These are phyloP conservation scores for Nakazawaea peltata DNA, from an alignment of 805 yeast genomes.

Conservation along the genomic window DNA sequence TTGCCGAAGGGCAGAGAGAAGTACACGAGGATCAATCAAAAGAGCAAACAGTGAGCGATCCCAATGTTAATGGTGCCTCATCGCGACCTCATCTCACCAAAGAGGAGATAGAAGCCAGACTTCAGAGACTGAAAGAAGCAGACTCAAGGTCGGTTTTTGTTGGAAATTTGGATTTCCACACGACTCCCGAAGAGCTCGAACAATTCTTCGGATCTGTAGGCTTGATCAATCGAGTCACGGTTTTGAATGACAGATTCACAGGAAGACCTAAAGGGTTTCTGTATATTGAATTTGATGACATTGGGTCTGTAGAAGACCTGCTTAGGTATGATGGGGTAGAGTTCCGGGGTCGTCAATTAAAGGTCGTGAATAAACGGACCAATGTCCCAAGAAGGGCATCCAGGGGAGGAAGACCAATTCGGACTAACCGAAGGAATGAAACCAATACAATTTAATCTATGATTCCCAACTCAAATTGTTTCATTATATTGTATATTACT, in stretches of 20 bases:
- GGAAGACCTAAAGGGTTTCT: constrained; percentile 88
- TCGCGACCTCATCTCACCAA: too few relatives aligned
- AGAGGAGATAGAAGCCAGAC: not conserved
- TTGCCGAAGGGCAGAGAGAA: not conserved
- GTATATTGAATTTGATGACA: constrained; percentile 73
- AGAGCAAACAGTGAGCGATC: too few relatives aligned
- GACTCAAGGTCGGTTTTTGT: constrained; percentile 75
- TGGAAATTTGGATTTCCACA: constrained; percentile 75
- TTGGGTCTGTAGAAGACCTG: constrained; percentile 57
- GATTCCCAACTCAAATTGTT: not conserved
- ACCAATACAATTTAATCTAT: too few relatives aligned
- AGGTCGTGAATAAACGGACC: constrained; percentile 72
- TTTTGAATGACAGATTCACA: constrained; percentile 60
- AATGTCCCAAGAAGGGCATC: too few relatives aligned
- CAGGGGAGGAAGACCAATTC: too few relatives aligned
- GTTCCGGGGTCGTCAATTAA: constrained; percentile 63
- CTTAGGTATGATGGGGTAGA: constrained; percentile 54
- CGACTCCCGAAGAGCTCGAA: constrained; percentile 76
- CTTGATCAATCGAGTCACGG: constrained; percentile 71
- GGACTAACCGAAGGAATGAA: too few relatives aligned
- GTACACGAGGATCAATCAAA: not conserved
- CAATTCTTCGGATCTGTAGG: constrained; percentile 66
- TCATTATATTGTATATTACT: not conserved
- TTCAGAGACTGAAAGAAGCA: constrained; percentile 40
- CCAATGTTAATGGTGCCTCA: too few relatives aligned